These are phyloP conservation scores for Capillidium rhysosporum DNA, from an alignment of 371 early-diverging fungal species.

Conservation along the genomic window DNA sequence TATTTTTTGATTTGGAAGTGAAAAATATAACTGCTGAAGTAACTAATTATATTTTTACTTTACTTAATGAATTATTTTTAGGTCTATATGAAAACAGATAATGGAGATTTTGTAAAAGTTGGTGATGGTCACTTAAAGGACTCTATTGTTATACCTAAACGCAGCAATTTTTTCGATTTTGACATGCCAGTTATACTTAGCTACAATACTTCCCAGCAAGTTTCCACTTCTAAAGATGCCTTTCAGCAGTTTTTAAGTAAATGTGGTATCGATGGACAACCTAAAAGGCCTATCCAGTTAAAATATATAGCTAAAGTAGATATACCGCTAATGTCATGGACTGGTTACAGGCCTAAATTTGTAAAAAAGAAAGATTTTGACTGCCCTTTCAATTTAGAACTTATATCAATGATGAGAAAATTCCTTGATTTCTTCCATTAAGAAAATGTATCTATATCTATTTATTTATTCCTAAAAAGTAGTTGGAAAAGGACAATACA, in stretches of 20 bases:
- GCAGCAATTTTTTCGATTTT: background rate
- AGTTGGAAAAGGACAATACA: no score
- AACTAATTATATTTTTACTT: background rate
- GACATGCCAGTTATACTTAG: background rate
- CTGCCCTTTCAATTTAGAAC: background rate
- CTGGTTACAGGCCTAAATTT: background rate
- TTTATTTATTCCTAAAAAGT: no score
- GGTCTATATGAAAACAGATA: background rate
- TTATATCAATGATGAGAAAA: background rate
- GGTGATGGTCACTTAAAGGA: background rate
- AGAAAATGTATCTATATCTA: no score
- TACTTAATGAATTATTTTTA: background rate
- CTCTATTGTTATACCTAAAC: background rate
- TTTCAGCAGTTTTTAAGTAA: background rate
- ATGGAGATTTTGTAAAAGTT: background rate
- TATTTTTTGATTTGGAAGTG: background rate
- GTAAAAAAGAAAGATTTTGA: background rate
- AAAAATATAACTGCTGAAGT: background rate
- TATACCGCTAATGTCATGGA: background rate
- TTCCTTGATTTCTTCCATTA: conserved; percentile 17
- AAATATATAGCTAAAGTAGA: background rate
- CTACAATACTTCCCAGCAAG: background rate
- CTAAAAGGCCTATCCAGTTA: background rate
- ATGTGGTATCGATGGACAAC: background rate
- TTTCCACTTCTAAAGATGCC: background rate